Evolutionary conservation across 2,329 filamentous ascomycete genomes (phyloP).

Genomic region (Colletotrichum sansevieriae): DNA sequence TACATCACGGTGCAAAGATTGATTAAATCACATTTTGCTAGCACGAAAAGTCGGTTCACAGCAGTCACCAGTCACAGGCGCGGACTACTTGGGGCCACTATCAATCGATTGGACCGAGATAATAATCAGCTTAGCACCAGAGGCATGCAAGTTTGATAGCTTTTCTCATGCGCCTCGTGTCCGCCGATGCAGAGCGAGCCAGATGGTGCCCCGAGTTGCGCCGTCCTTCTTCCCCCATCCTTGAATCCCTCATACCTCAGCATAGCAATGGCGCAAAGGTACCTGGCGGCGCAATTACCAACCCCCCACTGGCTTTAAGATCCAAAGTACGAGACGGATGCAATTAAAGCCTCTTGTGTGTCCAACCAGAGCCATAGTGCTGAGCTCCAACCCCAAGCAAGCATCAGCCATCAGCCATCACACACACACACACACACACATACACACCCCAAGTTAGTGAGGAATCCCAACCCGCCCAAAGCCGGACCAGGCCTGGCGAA

Average conservation of each 20-base stretch:
- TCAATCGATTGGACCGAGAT: conserved; percentile 17
- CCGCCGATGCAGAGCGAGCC: conserved; percentile 12
- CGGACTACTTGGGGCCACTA: background rate
- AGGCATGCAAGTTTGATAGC: conserved; percentile 36
- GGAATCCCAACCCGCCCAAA: background rate
- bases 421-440: background rate
- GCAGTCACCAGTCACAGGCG: conserved; percentile 18
- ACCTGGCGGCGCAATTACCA: conserved; percentile 12
- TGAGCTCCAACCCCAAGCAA: conserved; percentile 5
- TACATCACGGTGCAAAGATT: conserved; percentile 15
- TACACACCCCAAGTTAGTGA: background rate
- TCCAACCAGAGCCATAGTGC: conserved; percentile 4
- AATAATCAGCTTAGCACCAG: background rate
- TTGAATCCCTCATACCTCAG: conserved; percentile 3
- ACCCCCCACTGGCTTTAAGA: conserved; percentile 32
- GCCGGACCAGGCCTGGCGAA: background rate
- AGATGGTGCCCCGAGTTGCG: conserved; percentile 14
- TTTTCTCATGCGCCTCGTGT: conserved; percentile 25
- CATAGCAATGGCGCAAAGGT: background rate
- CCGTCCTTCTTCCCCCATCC: conserved; percentile 10
- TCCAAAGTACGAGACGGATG: background rate
- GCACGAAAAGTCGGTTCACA: conserved; percentile 1
- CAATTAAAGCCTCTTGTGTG: background rate
- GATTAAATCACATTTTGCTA: conserved; percentile 21
- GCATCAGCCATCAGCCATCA: conserved; percentile 7